Conservation (phyloP, 371 early-diverging fungal species). For the Mortierella sp. region DNA sequence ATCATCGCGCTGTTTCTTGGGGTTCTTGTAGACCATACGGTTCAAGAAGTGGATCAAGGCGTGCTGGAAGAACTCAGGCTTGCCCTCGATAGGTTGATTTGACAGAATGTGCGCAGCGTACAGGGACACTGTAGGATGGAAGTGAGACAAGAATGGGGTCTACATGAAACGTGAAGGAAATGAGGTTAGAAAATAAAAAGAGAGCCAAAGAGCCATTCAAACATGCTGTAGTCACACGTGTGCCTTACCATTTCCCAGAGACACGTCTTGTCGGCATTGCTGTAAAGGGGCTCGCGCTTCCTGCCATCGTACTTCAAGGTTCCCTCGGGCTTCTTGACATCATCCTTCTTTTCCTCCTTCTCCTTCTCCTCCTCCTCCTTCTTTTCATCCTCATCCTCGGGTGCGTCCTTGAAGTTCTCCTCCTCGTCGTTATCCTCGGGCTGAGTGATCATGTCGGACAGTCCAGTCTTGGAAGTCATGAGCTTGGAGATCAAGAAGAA, state of each 20-base stretch:
- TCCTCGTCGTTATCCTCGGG: slow-evolving; percentile 82
- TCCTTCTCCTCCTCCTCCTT: slow-evolving; percentile 22
- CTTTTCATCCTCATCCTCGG: slow-evolving; percentile 62
- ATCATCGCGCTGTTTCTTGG: slow-evolving; percentile 79
- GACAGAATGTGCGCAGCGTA: slow-evolving; percentile 82
- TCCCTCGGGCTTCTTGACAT: slow-evolving; percentile 41
- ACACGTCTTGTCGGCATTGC: slow-evolving; percentile 85
- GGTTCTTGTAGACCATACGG: slow-evolving; percentile 95
- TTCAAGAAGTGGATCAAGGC: slow-evolving; percentile 95
- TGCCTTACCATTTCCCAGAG: slow-evolving; percentile 91
- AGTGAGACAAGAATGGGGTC: slow-evolving; percentile 82
- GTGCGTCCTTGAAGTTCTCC: slow-evolving; percentile 66
- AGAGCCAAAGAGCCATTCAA: not conserved
- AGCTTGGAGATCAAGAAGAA: slow-evolving; percentile 89
- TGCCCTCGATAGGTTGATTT: slow-evolving; percentile 76
- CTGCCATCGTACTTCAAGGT: slow-evolving; percentile 79
- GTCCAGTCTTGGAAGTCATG: slow-evolving; percentile 61
- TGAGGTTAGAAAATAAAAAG: not conserved
- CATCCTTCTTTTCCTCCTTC: slow-evolving; percentile 21
- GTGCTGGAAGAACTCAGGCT: slow-evolving; percentile 91
- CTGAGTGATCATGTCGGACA: slow-evolving; percentile 74
- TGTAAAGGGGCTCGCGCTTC: slow-evolving; percentile 90
- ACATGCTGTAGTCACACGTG: not conserved
- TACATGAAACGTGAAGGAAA: slow-evolving; percentile 28
- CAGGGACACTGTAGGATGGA: slow-evolving; percentile 92